Percentiles rank a stretch among this genome's conserved stretches.
phyloP scores from a whole-genome alignment of 1,284 basidiomycete species.

The Heterobasidion annosum region DNA sequence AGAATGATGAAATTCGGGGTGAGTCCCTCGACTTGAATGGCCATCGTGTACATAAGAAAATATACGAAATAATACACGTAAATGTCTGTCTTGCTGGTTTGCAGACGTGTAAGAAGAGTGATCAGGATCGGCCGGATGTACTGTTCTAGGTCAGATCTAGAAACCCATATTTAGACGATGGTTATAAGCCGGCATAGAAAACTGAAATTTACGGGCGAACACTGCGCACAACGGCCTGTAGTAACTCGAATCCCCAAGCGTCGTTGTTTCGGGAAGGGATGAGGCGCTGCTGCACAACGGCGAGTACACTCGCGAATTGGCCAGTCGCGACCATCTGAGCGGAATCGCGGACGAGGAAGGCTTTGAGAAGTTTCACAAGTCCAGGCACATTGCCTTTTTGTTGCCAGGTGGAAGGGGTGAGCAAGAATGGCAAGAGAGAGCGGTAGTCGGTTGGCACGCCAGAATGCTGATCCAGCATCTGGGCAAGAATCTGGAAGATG shows the following conservation, averaged over 20 bases:
- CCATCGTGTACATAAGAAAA: slow-evolving; percentile 72
- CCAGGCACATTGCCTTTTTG: slow-evolving; percentile 96
- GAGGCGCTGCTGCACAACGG: slow-evolving; percentile 85
- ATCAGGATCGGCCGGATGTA: slow-evolving; percentile 78
- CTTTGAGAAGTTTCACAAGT: slow-evolving; percentile 81
- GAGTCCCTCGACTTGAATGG: slow-evolving; percentile 66
- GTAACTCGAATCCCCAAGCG: slow-evolving; percentile 83
- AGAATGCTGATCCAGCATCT: slow-evolving; percentile 86
- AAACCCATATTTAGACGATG: not conserved
- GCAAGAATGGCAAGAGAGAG: slow-evolving; percentile 72
- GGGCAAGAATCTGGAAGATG: slow-evolving; percentile 93
- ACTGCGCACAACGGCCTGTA: slow-evolving; percentile 70
- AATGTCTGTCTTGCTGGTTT: slow-evolving; percentile 84
- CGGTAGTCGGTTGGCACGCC: slow-evolving; percentile 75
- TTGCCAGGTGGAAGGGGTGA: slow-evolving; percentile 87
- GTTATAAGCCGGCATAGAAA: not conserved
- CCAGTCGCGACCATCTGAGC: slow-evolving; percentile 61
- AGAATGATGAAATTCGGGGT: slow-evolving; percentile 73
- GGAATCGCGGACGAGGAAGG: slow-evolving; percentile 74
- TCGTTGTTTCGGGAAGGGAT: slow-evolving; percentile 89
- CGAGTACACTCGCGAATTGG: slow-evolving; percentile 77
- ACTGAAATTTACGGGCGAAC: slow-evolving; percentile 59
- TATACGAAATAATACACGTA: slow-evolving; percentile 80
- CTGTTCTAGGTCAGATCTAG: slow-evolving; percentile 56
- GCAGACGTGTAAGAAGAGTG: slow-evolving; percentile 79